Conservation (phyloP, 306 rosid genomes). For the Dalbergia cultrata region DNA sequence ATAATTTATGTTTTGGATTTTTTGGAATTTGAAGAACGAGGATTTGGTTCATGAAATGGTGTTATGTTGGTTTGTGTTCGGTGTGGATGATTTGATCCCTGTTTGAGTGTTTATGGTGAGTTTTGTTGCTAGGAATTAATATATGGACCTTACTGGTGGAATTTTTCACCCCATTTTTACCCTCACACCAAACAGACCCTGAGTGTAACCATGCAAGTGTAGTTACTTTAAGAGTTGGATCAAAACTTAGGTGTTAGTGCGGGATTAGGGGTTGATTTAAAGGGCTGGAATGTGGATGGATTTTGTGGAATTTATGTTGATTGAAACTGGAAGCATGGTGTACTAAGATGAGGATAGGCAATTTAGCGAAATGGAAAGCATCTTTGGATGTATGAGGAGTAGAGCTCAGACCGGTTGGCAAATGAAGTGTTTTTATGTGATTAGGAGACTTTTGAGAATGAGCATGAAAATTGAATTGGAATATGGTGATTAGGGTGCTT, state of each 20-base stretch:
- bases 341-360: not conserved
- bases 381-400: constrained; percentile 3
- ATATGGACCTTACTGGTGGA: too few species aligned
- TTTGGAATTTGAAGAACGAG: constrained; percentile 25
- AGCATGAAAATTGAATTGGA: not conserved
- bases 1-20: not conserved
- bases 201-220: not conserved
- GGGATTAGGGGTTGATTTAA: too few species aligned
- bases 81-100: not conserved
- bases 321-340: not conserved
- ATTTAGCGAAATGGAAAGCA: constrained; percentile 3
- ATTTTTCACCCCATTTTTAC: too few species aligned
- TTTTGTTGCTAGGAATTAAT: not conserved
- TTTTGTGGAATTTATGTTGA: not conserved
- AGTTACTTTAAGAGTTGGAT: not conserved
- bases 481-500: not conserved
- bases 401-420: constrained; percentile 8
- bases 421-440: constrained; percentile 3
- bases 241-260: not conserved
- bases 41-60: not conserved
- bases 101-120: not conserved
- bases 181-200: too few species aligned
- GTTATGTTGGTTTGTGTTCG: too few species aligned
- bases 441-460: not conserved
- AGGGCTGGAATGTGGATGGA: not conserved